Base-by-base conservation (phyloP, 331 rosid species). In the Dryas integrifolia region DNA sequence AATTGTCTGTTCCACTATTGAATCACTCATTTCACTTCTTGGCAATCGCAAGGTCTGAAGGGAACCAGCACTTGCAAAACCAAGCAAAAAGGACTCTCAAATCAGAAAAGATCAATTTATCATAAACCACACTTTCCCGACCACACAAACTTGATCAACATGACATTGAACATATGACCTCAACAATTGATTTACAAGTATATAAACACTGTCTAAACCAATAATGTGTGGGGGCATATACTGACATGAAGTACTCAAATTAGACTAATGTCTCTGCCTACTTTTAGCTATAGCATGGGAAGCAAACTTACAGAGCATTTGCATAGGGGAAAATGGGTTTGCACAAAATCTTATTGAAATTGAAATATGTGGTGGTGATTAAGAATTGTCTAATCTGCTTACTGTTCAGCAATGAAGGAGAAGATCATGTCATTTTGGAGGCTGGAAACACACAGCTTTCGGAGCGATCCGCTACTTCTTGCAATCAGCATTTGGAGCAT, bases 391-490 rank as follows among this genome's bases (percentile, higher is more conserved):
- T 11, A 49, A 77, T 77, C 41, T 56, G 84, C 98, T 85, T 94
- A 94, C 98, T 91, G 86, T 64, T 94, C 90, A 9, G 97, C 92
- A 73, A 94, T 85, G 84, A 85, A 77, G 83, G 87, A 81, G 88
- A 94, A 86, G 59, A 85, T 81, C 26, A 18, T 38, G 69, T 84
- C 86, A 48, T 82, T 74, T 59, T 88, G 87, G 66, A 95, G 88
- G 74, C 90, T 83, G 51, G 92, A 82, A 82, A 89, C 97, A 68
- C 82, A 79, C 40, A 95, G 93, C 81, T 88, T 89, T 58, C 92
- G 88, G 41, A 92, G 92, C 6, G 99, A 89, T 60, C 97, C 97
- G 40, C 80, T 72, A 50, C 97, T 95, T 83, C 91, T 87, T 6
- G 73, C 70, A 38, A 95, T 80, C 46, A 94, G 86, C 90, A 82